Evolutionary conservation across 2,329 filamentous ascomycete species (phyloP).

Genomic region (Sphaerulina musiva): DNA sequence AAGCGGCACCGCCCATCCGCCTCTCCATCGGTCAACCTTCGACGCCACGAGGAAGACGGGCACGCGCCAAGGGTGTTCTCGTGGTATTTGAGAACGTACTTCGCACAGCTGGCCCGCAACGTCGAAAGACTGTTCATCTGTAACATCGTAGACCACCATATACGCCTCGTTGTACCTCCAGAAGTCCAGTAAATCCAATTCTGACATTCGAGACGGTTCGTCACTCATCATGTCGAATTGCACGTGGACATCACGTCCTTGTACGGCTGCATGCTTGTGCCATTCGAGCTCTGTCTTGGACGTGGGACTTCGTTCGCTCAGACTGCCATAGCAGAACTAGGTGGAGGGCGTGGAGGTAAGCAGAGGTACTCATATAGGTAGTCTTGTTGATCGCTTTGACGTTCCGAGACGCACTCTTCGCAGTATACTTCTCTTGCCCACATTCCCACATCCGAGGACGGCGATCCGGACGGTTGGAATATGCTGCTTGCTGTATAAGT

Average conservation of each 20-base stretch:
- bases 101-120: constrained; percentile 4
- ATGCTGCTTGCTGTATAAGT: constrained; percentile 9
- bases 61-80: constrained; percentile 4
- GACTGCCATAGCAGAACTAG: constrained; percentile 11
- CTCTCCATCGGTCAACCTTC: constrained; percentile 12
- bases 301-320: constrained; percentile 5
- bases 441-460: constrained; percentile 8
- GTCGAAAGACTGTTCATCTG: constrained; percentile 7
- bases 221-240: constrained; percentile 10
- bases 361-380: background rate
- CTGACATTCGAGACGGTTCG: background rate
- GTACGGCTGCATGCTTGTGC: constrained; percentile 12
- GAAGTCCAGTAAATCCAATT: constrained; percentile 3
- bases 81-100: constrained; percentile 4
- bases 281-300: constrained; percentile 9
- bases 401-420: constrained; percentile 3
- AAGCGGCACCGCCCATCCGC: constrained; percentile 9
- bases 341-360: background rate
- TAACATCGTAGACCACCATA: constrained; percentile 13
- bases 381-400: background rate
- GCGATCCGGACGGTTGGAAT: constrained; percentile 11
- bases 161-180: constrained; percentile 9
- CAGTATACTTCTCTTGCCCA: constrained; percentile 12
- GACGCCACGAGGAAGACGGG: constrained; percentile 10
- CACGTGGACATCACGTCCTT: constrained; percentile 10